A percentile compares a stretch with the other conserved stretches of the same genome.
Evolutionary conservation across 2,329 filamentous ascomycete species (phyloP).

Genomic region (Helotiales sp.): DNA sequence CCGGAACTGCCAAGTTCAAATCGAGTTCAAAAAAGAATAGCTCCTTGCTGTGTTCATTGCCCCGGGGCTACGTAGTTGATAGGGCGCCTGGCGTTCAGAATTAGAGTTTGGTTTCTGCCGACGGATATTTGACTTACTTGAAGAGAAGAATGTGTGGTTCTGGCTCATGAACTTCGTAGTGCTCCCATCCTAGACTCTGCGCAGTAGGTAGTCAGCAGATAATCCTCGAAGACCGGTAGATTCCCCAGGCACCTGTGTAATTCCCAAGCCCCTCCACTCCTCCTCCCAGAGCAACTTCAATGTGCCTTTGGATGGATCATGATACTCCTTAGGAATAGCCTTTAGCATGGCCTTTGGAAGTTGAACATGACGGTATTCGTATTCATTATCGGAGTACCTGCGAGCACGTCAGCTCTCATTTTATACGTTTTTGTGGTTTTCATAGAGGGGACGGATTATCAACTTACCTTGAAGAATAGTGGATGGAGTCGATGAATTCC

Average conservation of each 20-base stretch:
- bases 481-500: constrained; percentile 89
- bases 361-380: constrained; percentile 96
- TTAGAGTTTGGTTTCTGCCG: constrained; percentile 13
- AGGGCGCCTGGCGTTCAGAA: constrained; percentile 30
- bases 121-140: constrained; percentile 66
- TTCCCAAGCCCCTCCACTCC: constrained; percentile 95
- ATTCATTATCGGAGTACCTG: constrained; percentile 91
- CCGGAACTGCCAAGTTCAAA: constrained; percentile 28
- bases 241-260: constrained; percentile 74
- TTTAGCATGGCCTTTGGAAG: constrained; percentile 98
- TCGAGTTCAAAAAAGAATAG: constrained; percentile 17
- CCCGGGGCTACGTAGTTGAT: constrained; percentile 26
- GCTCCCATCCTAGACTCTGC: constrained; percentile 97
- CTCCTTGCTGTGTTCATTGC: constrained; percentile 24
- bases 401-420: constrained; percentile 13
- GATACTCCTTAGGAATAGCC: constrained; percentile 91
- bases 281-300: constrained; percentile 97
- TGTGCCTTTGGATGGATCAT: constrained; percentile 84
- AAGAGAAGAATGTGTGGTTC: constrained; percentile 98
- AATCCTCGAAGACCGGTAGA: background rate
- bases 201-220: constrained; percentile 8
- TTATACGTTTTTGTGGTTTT: background rate
- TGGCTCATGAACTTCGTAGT: constrained; percentile 98
- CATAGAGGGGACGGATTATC: background rate
- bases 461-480: constrained; percentile 86